phyloP scores from a whole-genome alignment of 192 early-diverging fungal genomes.

The Obelidium mucronatum region DNA sequence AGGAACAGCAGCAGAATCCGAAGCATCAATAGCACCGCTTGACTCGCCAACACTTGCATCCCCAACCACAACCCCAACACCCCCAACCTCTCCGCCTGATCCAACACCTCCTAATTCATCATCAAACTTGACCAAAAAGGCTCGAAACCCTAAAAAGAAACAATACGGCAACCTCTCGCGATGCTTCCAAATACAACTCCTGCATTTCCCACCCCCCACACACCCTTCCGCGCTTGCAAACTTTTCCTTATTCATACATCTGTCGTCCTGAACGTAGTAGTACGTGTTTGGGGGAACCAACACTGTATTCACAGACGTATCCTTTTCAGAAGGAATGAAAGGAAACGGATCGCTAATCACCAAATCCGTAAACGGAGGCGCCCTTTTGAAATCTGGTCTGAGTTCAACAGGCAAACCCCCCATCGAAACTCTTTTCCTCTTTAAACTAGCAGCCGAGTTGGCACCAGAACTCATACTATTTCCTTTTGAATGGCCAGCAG shows the following conservation, averaged over 20 bases:
- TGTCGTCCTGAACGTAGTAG: constrained; percentile 22
- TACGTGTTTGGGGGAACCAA: constrained; percentile 14
- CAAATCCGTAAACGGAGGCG: constrained; percentile 18
- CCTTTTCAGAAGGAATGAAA: neutral
- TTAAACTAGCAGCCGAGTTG: too few relatives aligned
- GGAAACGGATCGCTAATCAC: constrained; percentile 5
- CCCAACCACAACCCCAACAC: too few relatives aligned
- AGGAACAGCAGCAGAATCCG: neutral
- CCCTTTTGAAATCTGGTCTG: neutral
- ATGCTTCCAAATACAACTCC: constrained; percentile 34
- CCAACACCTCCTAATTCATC: neutral
- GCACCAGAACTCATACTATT: too few relatives aligned
- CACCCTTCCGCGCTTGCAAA: too few relatives aligned
- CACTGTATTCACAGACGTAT: neutral
- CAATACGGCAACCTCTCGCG: constrained; percentile 27
- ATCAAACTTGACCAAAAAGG: constrained; percentile 13
- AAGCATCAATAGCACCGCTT: neutral
- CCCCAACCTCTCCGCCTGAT: neutral
- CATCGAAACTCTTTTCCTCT: neutral
- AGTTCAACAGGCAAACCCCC: neutral
- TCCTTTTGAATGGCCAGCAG: too few relatives aligned
- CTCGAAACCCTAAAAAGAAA: constrained; percentile 28
- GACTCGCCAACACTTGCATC: neutral
- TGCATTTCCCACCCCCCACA: constrained; percentile 4
- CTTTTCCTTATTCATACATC: constrained; percentile 23